phyloP scores from a whole-genome alignment of 805 yeast species.

The Candida rishiriensis region DNA sequence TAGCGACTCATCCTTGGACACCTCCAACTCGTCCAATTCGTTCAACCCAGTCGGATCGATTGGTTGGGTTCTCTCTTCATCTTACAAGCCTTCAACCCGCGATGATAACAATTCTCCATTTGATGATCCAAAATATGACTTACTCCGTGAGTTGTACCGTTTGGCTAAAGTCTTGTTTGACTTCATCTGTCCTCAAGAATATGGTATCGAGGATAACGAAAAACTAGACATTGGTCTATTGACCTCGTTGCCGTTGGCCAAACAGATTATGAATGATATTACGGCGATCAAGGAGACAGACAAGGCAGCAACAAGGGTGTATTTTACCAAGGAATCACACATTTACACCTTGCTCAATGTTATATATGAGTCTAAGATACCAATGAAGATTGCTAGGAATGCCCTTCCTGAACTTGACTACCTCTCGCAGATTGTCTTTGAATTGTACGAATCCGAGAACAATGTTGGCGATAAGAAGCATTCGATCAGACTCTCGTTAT shows the following conservation, averaged over 20 bases:
- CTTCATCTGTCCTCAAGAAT: slow-evolving; percentile 97
- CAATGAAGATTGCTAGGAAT: slow-evolving; percentile 92
- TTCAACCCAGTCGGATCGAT: slow-evolving; percentile 53
- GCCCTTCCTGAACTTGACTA: slow-evolving; percentile 96
- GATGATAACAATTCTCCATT: slow-evolving; percentile 43
- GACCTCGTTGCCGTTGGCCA: slow-evolving; percentile 90
- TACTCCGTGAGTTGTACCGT: slow-evolving; percentile 82
- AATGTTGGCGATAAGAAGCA: slow-evolving; percentile 71
- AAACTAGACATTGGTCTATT: slow-evolving; percentile 92
- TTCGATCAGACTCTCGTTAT: slow-evolving; percentile 82
- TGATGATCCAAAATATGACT: slow-evolving; percentile 74
- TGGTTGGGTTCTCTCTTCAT: slow-evolving; percentile 59
- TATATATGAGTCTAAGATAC: slow-evolving; percentile 85
- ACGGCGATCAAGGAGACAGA: slow-evolving; percentile 73
- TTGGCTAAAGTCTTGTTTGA: slow-evolving; percentile 92
- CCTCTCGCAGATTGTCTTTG: slow-evolving; percentile 90
- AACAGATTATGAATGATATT: slow-evolving; percentile 77
- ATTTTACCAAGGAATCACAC: slow-evolving; percentile 96
- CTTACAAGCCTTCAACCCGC: slow-evolving; percentile 26
- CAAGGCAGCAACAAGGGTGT: slow-evolving; percentile 79
- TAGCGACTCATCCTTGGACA: slow-evolving; percentile 34
- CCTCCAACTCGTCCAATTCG: slow-evolving; percentile 19
- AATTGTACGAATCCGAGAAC: slow-evolving; percentile 79
- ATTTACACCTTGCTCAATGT: slow-evolving; percentile 90
- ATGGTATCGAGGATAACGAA: slow-evolving; percentile 93